Conservation (phyloP, 1,284 basidiomycete species). For the Sporisorium reilianum region DNA sequence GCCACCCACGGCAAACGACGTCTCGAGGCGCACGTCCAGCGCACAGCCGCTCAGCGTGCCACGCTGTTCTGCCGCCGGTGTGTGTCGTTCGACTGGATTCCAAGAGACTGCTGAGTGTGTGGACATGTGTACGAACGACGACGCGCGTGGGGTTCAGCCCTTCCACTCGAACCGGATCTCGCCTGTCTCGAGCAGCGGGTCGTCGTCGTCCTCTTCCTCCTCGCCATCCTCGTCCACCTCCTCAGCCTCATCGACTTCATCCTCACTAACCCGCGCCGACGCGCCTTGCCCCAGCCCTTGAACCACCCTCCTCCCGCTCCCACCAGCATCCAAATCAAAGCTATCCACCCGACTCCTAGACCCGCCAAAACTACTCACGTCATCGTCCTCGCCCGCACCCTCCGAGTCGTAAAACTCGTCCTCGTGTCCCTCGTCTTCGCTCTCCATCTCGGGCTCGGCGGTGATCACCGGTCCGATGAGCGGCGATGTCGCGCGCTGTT, state of each 20-base stretch:
- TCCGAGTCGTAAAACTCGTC: slow-evolving; percentile 47
- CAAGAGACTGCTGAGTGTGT: too few relatives aligned
- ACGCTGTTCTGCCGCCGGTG: too few relatives aligned
- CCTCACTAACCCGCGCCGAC: slow-evolving; percentile 18
- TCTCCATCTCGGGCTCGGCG: slow-evolving; percentile 37
- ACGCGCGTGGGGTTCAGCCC: too few relatives aligned
- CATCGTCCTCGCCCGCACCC: slow-evolving; percentile 35
- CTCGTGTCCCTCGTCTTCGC: slow-evolving; percentile 37
- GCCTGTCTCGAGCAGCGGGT: slow-evolving; percentile 61
- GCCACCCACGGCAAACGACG: too few relatives aligned
- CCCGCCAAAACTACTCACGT: slow-evolving; percentile 22
- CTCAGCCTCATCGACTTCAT: slow-evolving; percentile 43
- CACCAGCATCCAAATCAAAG: neutral
- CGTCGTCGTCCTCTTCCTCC: slow-evolving; percentile 53
- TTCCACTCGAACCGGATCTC: slow-evolving; percentile 68
- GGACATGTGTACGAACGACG: too few relatives aligned
- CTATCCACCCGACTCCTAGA: slow-evolving; percentile 7
- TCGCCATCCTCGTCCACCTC: slow-evolving; percentile 39
- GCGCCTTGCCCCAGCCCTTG: slow-evolving; percentile 20
- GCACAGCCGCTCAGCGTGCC: too few relatives aligned
- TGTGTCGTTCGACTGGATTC: too few relatives aligned
- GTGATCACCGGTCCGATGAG: slow-evolving; percentile 54
- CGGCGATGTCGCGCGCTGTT: slow-evolving; percentile 41
- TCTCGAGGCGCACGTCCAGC: too few relatives aligned
- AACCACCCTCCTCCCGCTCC: slow-evolving; percentile 3